A percentile compares a stretch with the other conserved stretches of the same genome.
Conservation (phyloP, 208 protist species). For the Trypanosomatidae sp. region DNA sequence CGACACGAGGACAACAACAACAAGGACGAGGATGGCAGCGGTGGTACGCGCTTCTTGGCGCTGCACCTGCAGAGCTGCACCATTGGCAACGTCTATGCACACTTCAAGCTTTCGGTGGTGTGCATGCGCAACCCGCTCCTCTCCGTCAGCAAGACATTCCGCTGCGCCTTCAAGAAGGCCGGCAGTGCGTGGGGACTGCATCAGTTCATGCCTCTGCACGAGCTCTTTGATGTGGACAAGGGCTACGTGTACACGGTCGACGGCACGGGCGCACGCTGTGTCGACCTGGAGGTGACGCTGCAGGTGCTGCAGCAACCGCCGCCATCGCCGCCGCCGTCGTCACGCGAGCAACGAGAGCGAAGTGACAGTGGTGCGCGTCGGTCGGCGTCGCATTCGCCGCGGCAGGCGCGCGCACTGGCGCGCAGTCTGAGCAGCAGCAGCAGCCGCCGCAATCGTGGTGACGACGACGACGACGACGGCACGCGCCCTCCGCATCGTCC, state of each 20-base stretch:
- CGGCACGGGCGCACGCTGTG: constrained; percentile 29
- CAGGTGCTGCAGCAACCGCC: too few relatives aligned
- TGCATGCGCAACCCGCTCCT: constrained; percentile 43
- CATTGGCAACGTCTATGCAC: constrained; percentile 14
- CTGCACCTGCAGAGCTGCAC: constrained; percentile 79
- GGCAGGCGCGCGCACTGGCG: too few relatives aligned
- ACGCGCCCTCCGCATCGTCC: too few relatives aligned
- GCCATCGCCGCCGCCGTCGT: too few relatives aligned
- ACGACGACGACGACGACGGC: too few relatives aligned
- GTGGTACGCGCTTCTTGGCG: constrained; percentile 48
- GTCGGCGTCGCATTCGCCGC: too few relatives aligned
- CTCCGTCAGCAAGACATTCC: constrained; percentile 67
- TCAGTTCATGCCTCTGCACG: constrained; percentile 56
- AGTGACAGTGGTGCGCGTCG: constrained; percentile 8
- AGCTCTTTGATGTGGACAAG: constrained; percentile 33
- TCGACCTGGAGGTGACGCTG: constrained; percentile 68
- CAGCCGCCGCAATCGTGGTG: too few relatives aligned
- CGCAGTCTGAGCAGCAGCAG: too few relatives aligned
- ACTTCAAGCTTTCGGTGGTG: constrained; percentile 66
- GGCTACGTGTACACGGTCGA: constrained; percentile 63
- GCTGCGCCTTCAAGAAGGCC: constrained; percentile 72
- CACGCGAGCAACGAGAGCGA: constrained; percentile 9
- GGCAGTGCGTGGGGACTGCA: constrained; percentile 81
- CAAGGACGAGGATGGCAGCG: too few relatives aligned
- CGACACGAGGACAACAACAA: constrained; percentile 7